Percentiles rank a stretch among this genome's conserved stretches.
Conservation (phyloP, 2,329 filamentous ascomycete genomes). For the Neonectria sp. region DNA sequence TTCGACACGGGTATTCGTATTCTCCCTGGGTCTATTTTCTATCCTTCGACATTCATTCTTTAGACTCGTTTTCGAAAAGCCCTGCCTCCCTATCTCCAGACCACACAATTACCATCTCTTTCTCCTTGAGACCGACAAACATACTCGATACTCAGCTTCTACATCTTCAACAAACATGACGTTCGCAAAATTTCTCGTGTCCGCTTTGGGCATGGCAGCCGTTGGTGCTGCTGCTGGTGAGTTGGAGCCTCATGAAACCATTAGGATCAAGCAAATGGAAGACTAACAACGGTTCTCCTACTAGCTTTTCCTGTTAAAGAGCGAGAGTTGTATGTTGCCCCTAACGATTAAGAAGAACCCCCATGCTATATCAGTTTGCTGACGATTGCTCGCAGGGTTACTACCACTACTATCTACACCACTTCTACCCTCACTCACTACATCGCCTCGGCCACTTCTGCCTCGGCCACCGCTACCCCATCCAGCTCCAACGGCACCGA, state of each 20-base stretch:
- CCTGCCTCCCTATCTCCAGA: not conserved
- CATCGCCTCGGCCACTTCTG: conserved; percentile 25
- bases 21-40: not conserved
- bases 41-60: conserved; percentile 9
- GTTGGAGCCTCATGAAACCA: not conserved
- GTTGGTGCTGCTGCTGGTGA: conserved; percentile 24
- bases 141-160: not conserved
- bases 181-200: conserved; percentile 41
- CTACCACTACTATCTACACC: conserved; percentile 35
- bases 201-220: conserved; percentile 42
- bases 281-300: conserved; percentile 10
- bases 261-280: not conserved
- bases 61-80: not conserved
- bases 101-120: not conserved
- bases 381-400: conserved; percentile 27
- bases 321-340: conserved; percentile 34
- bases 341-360: not conserved
- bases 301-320: conserved; percentile 7
- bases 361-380: not conserved
- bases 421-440: conserved; percentile 39
- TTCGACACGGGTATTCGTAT: conserved; percentile 21
- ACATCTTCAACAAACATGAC: conserved; percentile 33
- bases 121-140: not conserved
- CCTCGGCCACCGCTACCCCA: conserved; percentile 17
- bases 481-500: conserved; percentile 18